Evolutionary conservation across 306 rosid genomes (phyloP).

Genomic region (Comarum palustre): DNA sequence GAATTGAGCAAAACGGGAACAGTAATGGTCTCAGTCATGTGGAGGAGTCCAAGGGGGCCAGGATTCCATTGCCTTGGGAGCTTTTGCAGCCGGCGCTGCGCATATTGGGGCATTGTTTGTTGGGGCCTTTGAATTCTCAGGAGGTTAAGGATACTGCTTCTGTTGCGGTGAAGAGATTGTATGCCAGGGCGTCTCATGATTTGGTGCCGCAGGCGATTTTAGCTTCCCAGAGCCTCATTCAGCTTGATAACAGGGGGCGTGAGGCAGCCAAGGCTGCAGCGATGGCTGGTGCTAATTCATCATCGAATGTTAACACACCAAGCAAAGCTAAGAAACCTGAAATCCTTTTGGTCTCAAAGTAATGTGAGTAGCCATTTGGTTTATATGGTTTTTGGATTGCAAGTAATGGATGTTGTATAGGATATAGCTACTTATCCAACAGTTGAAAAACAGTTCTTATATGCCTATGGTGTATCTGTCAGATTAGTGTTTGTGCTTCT

Average conservation of each 20-base stretch:
- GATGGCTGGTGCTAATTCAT: slow-evolving; percentile 30
- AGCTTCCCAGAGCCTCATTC: slow-evolving; percentile 85
- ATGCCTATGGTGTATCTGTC: slow-evolving; percentile 43
- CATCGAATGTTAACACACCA: slow-evolving; percentile 76
- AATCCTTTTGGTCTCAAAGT: slow-evolving; percentile 79
- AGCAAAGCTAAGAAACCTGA: slow-evolving; percentile 86
- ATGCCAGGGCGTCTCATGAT: slow-evolving; percentile 86
- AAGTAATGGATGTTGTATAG: slow-evolving; percentile 47
- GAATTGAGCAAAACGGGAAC: slow-evolving; percentile 35
- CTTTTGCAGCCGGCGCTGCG: slow-evolving; percentile 78
- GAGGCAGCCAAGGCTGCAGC: slow-evolving; percentile 40
- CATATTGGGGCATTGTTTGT: slow-evolving; percentile 81
- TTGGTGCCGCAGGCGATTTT: slow-evolving; percentile 83
- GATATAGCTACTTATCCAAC: slow-evolving; percentile 28
- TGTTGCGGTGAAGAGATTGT: slow-evolving; percentile 57
- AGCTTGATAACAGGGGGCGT: slow-evolving; percentile 65
- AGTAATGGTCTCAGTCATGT: slow-evolving; percentile 11
- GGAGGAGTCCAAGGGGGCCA: slow-evolving; percentile 45
- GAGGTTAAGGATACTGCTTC: slow-evolving; percentile 79
- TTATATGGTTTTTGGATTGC: slow-evolving; percentile 17
- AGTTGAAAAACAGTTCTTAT: slow-evolving; percentile 34
- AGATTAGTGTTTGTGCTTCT: slow-evolving; percentile 21
- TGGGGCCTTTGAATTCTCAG: slow-evolving; percentile 71
- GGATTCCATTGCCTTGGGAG: slow-evolving; percentile 95
- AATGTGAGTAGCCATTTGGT: slow-evolving; percentile 29